A percentile compares a stretch with the other conserved stretches of the same genome.
phyloP scores from a whole-genome alignment of 768 basidiomycete genomes.

The Mycena rebaudengoi region DNA sequence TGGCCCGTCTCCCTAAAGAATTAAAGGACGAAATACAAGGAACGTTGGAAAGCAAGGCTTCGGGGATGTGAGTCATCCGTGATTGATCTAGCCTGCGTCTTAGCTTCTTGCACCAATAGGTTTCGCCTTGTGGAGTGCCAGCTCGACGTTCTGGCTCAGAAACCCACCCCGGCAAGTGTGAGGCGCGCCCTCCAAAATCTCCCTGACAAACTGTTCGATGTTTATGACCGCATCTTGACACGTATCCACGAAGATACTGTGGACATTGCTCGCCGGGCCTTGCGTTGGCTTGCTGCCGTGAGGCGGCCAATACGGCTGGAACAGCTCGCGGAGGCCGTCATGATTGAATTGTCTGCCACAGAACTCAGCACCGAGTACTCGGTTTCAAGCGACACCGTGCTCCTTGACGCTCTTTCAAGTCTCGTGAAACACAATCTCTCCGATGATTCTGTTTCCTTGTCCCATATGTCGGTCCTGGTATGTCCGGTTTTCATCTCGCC shows the following conservation, averaged over 20 bases:
- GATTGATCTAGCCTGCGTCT: no score
- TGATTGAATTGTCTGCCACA: not conserved
- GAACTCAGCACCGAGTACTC: not conserved
- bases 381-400: not conserved
- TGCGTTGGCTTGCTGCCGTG: conserved; percentile 2
- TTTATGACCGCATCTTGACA: not conserved
- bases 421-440: not conserved
- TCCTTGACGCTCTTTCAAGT: not conserved
- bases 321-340: not conserved
- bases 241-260: not conserved
- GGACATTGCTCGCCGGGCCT: not conserved
- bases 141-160: not conserved
- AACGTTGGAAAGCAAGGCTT: not conserved
- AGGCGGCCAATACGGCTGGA: not conserved
- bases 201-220: not conserved
- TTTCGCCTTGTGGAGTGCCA: conserved; percentile 1
- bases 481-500: not conserved
- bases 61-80: not conserved
- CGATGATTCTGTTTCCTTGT: not conserved
- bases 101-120: no score
- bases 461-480: conserved; percentile 2
- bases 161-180: not conserved
- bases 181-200: not conserved
- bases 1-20: not conserved
- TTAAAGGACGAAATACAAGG: not conserved